Conservation (phyloP, 208 protist genomes). For the Leptomonas seymouri region DNA sequence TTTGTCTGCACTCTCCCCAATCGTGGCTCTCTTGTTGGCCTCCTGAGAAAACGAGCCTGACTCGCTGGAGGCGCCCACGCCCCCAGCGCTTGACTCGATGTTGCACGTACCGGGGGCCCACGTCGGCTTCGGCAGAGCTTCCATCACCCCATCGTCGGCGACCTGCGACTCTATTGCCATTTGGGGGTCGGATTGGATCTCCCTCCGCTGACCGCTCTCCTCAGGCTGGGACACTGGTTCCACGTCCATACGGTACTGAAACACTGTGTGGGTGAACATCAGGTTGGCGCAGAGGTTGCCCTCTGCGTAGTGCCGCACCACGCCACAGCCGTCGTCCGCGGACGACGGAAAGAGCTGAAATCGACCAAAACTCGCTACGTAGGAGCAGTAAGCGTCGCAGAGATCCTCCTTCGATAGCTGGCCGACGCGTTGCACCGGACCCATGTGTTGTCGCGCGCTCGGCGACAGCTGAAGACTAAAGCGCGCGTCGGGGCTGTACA, state of each 20-base stretch:
- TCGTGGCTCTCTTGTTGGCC: background rate
- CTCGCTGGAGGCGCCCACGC: conserved; percentile 9
- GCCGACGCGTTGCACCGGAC: conserved; percentile 24
- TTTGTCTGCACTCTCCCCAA: background rate
- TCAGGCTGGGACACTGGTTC: conserved; percentile 6
- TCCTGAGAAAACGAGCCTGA: background rate
- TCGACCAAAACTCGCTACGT: conserved; percentile 65
- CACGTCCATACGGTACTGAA: conserved; percentile 32
- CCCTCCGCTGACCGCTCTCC: background rate
- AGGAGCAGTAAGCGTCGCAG: conserved; percentile 64
- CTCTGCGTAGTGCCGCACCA: conserved; percentile 27
- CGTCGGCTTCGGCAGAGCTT: conserved; percentile 16
- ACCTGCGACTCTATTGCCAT: background rate
- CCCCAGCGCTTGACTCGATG: conserved; percentile 21
- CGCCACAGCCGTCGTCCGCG: conserved; percentile 26
- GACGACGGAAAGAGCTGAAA: conserved; percentile 38
- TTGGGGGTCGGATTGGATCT: background rate
- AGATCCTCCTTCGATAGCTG: conserved; percentile 56
- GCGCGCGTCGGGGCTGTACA: conserved; percentile 48
- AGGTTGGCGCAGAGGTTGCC: conserved; percentile 44
- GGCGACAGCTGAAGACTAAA: conserved; percentile 76
- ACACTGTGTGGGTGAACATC: conserved; percentile 18
- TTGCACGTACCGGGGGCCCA: conserved; percentile 14
- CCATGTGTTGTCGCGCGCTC: conserved; percentile 26
- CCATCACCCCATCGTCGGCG: background rate